Evolutionary conservation across 1,284 basidiomycete species (phyloP).

Genomic region (Inonotus obliquus): DNA sequence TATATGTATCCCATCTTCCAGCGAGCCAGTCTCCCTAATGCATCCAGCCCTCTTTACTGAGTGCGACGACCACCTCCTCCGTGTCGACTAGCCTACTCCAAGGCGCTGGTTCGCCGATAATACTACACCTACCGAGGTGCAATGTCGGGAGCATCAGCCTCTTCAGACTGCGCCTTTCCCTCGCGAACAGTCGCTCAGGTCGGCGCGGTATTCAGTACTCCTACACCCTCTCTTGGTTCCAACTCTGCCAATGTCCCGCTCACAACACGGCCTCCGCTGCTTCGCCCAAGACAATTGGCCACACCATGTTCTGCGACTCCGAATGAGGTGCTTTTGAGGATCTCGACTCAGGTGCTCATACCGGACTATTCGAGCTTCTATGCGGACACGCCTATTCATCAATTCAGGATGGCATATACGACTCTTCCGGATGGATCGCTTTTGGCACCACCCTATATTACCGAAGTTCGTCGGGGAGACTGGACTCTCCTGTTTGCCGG

Average conservation of each 20-base stretch:
- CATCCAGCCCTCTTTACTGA: not conserved
- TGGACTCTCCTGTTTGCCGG: slow-evolving; percentile 44
- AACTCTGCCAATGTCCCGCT: slow-evolving; percentile 2
- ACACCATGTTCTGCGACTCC: slow-evolving; percentile 19
- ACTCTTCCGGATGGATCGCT: slow-evolving; percentile 58
- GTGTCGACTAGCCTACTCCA: slow-evolving; percentile 2
- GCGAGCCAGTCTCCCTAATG: not conserved
- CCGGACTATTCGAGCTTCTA: slow-evolving; percentile 46
- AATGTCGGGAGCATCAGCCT: not conserved
- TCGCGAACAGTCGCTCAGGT: not conserved
- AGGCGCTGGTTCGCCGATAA: slow-evolving; percentile 2
- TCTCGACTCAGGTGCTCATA: slow-evolving; percentile 47
- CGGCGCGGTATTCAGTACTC: not conserved
- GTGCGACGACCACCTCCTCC: not conserved
- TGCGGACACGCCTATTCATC: slow-evolving; percentile 32
- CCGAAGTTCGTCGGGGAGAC: slow-evolving; percentile 40
- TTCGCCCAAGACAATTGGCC: slow-evolving; percentile 6
- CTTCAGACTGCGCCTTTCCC: not conserved
- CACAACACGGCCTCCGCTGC: slow-evolving; percentile 4
- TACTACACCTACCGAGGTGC: not conserved
- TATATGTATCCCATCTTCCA: not conserved
- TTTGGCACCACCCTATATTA: slow-evolving; percentile 41
- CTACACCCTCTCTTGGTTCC: not conserved
- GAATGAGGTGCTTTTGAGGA: slow-evolving; percentile 42
- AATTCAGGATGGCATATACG: slow-evolving; percentile 45